These are phyloP conservation scores for Picochlorum sp. DNA, from an alignment of 139 green algal species.

Conservation along the genomic window DNA sequence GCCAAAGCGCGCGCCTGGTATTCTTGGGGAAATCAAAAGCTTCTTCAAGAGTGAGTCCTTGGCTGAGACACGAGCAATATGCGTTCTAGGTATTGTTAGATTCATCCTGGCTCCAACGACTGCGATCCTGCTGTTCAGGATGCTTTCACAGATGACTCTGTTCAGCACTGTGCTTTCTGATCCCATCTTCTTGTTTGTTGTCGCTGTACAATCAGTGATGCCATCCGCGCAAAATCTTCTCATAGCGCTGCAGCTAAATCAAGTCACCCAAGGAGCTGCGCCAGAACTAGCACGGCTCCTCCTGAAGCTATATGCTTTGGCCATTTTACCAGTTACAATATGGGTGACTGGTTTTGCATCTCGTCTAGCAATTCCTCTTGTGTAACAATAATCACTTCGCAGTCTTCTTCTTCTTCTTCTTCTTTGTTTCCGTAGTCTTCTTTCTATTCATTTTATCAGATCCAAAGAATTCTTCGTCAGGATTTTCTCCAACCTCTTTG, in stretches of 20 bases:
- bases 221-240: constrained; percentile 54
- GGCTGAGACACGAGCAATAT: constrained; percentile 27
- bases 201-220: constrained; percentile 44
- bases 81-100: constrained; percentile 27
- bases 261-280: constrained; percentile 26
- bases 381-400: not conserved
- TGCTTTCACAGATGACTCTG: constrained; percentile 1
- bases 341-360: constrained; percentile 50
- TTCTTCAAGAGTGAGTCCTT: too few relatives aligned
- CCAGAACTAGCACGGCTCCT: constrained; percentile 33
- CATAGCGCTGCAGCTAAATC: constrained; percentile 41
- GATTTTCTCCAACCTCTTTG: constrained; percentile 19
- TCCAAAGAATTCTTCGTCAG: constrained; percentile 2
- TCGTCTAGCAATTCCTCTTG: constrained; percentile 23
- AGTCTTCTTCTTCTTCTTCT: not conserved
- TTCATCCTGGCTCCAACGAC: constrained; percentile 39
- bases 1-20: not conserved
- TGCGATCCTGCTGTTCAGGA: constrained; percentile 18
- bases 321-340: constrained; percentile 35
- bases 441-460: not conserved
- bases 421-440: not conserved
- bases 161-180: constrained; percentile 31
- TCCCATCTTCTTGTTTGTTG: constrained; percentile 35
- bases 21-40: too few relatives aligned
- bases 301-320: constrained; percentile 43